Conservation (phyloP, 805 yeast species). For the Metschnikowia drakensbergensis region DNA sequence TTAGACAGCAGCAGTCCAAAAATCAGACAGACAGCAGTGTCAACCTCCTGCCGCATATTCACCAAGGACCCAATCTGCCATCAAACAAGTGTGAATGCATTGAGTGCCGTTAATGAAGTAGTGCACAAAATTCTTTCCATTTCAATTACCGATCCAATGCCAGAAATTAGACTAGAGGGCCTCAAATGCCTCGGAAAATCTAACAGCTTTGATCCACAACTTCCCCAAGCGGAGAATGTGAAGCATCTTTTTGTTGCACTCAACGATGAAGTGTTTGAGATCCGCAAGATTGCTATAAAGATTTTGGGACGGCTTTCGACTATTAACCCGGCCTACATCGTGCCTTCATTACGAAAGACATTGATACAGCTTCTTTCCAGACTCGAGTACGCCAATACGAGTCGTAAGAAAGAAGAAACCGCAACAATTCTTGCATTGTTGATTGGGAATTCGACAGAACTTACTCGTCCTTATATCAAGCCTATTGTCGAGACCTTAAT, state of each 20-base stretch:
- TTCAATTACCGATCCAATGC: conserved; percentile 82
- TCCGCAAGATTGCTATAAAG: conserved; percentile 71
- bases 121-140: conserved; percentile 74
- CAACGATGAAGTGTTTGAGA: conserved; percentile 84
- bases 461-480: conserved; percentile 86
- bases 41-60: conserved; percentile 76
- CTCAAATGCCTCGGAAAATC: conserved; percentile 59
- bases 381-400: conserved; percentile 73
- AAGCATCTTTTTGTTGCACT: conserved; percentile 79
- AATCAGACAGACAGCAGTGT: conserved; percentile 79
- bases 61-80: conserved; percentile 77
- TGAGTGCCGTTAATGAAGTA: conserved; percentile 80
- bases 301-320: conserved; percentile 80
- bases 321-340: conserved; percentile 92
- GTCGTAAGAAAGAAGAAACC: conserved; percentile 79
- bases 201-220: conserved; percentile 78
- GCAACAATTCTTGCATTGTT: conserved; percentile 70
- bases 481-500: conserved; percentile 84
- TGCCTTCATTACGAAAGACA: conserved; percentile 86
- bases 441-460: conserved; percentile 71
- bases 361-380: conserved; percentile 81
- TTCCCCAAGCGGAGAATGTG: conserved; percentile 91
- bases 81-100: conserved; percentile 76
- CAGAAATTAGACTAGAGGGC: conserved; percentile 82
- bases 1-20: conserved; percentile 75